phyloP scores from a whole-genome alignment of 2,329 filamentous ascomycete species.

The Diaporthe eres region DNA sequence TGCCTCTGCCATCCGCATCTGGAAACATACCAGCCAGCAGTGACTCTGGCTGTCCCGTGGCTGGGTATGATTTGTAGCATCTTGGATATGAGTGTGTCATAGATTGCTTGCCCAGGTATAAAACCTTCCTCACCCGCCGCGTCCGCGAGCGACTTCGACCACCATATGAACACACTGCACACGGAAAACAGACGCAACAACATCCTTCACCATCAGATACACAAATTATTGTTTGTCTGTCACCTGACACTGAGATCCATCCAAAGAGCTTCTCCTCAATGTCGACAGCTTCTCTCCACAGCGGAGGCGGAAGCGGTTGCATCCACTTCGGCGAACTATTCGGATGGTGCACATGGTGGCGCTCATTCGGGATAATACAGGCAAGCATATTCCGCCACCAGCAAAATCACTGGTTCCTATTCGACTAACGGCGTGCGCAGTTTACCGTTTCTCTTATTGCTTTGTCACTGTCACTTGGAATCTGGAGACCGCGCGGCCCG shows the following conservation, averaged over 20 bases:
- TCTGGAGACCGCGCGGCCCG: neutral
- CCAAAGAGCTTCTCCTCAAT: neutral
- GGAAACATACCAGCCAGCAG: neutral
- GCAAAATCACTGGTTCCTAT: accelerated
- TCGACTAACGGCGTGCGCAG: neutral
- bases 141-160: neutral
- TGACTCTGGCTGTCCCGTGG: neutral
- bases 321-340: neutral
- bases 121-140: neutral
- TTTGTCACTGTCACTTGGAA: neutral
- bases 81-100: neutral
- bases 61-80: neutral
- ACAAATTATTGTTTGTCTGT: neutral
- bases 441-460: neutral
- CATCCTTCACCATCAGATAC: neutral
- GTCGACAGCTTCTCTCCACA: neutral
- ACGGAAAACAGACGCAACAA: too few species aligned
- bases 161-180: neutral
- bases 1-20: neutral
- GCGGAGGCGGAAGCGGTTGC: neutral
- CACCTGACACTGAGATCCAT: neutral
- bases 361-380: neutral
- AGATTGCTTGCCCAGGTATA: neutral
- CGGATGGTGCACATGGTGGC: neutral
- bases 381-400: neutral